Evolutionary conservation across 495 filamentous ascomycete genomes (phyloP).

Genomic region (Neohortaea acidophila): DNA sequence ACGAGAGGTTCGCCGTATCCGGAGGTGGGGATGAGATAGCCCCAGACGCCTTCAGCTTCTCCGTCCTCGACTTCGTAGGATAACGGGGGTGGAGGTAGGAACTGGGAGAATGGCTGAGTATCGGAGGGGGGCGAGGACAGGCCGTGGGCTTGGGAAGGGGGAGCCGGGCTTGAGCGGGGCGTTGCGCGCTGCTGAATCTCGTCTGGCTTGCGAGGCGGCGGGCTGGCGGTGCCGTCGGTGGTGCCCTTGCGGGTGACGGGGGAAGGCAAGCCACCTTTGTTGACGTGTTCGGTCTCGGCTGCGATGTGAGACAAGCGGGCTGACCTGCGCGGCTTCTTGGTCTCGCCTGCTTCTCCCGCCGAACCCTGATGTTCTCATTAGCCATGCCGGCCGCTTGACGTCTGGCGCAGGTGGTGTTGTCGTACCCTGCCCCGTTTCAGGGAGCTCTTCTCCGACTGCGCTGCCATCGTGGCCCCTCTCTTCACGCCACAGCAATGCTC

Average conservation of each 20-base stretch:
- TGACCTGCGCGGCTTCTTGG: slow-evolving; percentile 56
- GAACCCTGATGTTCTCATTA: slow-evolving; percentile 20
- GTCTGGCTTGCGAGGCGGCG: slow-evolving; percentile 46
- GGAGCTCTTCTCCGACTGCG: slow-evolving; percentile 23
- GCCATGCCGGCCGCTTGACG: not conserved
- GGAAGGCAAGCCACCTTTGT: slow-evolving; percentile 58
- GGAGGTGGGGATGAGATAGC: slow-evolving; percentile 75
- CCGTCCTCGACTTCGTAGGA: slow-evolving; percentile 74
- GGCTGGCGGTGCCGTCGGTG: slow-evolving; percentile 49
- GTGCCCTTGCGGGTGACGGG: slow-evolving; percentile 57
- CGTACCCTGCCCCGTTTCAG: slow-evolving; percentile 26
- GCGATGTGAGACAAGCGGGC: slow-evolving; percentile 37
- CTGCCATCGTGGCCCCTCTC: slow-evolving; percentile 13
- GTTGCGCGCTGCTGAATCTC: slow-evolving; percentile 37
- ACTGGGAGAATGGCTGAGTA: slow-evolving; percentile 62
- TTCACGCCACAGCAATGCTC: too few relatives aligned
- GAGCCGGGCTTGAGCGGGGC: slow-evolving; percentile 32
- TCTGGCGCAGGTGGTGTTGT: not conserved
- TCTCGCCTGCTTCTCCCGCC: slow-evolving; percentile 19
- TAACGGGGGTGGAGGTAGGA: slow-evolving; percentile 54
- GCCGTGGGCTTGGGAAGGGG: slow-evolving; percentile 27
- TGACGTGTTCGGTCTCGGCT: slow-evolving; percentile 31
- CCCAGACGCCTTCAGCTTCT: slow-evolving; percentile 85
- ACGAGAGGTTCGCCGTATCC: slow-evolving; percentile 56
- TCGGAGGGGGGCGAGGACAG: slow-evolving; percentile 52